Evolutionary conservation across 2,329 filamentous ascomycete species (phyloP), one percentile per base, ranked within the genome.

Genomic region (Hymenoscyphus scutula): DNA sequence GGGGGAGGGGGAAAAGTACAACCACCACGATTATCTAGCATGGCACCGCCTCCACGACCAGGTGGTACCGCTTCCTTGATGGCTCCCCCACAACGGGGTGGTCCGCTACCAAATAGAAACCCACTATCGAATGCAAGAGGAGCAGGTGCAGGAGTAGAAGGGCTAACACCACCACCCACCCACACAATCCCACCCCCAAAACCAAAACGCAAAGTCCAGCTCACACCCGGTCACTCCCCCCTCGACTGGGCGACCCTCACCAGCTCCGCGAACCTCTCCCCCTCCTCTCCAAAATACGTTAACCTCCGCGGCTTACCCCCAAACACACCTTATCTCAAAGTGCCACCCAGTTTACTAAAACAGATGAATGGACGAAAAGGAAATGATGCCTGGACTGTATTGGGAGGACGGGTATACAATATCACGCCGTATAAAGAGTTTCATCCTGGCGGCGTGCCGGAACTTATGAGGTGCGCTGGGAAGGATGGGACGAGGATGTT

Each of bases 371-470:
- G 94, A 0, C 86, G 94, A 32, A 90, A 89, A 73, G 92, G 92
- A 8, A 88, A 84, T 65, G 91, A 96, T 71, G 92, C 93, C 0
- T 99, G 95, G 95, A 96, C 90, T 64, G 90, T 87, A 1, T 88
- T 96, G 64, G 89, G 91, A 64, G 93, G 94, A 1, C 90, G 90
- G 71, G 94, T 98, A 30, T 99, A 98, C 78, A 98, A 98, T 72
- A 88, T 99, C 62, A 89, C 89, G 0, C 92, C 94, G 0, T 99
- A 98, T 74, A 74, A 92, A 38, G 87, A 90, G 1, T 99, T 92
- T 74, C 95, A 99, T 75, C 95, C 95, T 0, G 95, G 95, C 25
- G 95, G 91, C 8, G 85, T 89, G 69, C 85, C 86, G 4, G 90
- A 96, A 77, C 75, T 95, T 65, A 76, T 89, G 75, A 79, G 84